Evolutionary conservation across 345 rosid genomes (phyloP).

Genomic region (Pugionium dolabratum): DNA sequence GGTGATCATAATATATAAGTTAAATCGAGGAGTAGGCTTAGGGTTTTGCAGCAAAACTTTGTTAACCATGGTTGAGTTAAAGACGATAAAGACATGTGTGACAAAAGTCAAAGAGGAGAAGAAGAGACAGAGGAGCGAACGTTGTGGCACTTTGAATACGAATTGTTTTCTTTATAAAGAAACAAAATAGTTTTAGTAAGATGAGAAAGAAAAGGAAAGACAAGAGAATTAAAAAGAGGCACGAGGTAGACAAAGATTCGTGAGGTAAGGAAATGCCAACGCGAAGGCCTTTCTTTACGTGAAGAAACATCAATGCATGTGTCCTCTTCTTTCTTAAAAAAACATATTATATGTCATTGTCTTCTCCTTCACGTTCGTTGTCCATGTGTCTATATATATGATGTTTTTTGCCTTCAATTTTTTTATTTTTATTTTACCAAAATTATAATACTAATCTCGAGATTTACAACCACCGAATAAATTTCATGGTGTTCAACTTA

Average conservation of each 20-base stretch:
- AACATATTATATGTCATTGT: constrained; percentile 24
- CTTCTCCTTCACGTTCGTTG: constrained; percentile 33
- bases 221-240: constrained; percentile 46
- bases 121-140: constrained; percentile 43
- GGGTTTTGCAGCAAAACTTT: not conserved
- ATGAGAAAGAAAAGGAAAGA: not conserved
- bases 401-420: not conserved
- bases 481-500: constrained; percentile 25
- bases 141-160: constrained; percentile 33
- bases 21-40: not conserved
- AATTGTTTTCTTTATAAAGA: not conserved
- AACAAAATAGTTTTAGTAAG: not conserved
- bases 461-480: constrained; percentile 38
- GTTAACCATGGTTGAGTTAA: constrained; percentile 39
- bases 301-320: constrained; percentile 46
- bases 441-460: constrained; percentile 25
- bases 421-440: not conserved
- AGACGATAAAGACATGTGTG: constrained; percentile 27
- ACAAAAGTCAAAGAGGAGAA: constrained; percentile 44
- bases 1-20: constrained; percentile 19
- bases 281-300: constrained; percentile 43
- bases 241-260: constrained; percentile 91
- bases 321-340: constrained; percentile 32
- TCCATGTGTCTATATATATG: constrained; percentile 22
- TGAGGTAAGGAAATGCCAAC: constrained; percentile 71